Conservation (phyloP, 352 stramenopile genomes). For the Phytophthora litchii region DNA sequence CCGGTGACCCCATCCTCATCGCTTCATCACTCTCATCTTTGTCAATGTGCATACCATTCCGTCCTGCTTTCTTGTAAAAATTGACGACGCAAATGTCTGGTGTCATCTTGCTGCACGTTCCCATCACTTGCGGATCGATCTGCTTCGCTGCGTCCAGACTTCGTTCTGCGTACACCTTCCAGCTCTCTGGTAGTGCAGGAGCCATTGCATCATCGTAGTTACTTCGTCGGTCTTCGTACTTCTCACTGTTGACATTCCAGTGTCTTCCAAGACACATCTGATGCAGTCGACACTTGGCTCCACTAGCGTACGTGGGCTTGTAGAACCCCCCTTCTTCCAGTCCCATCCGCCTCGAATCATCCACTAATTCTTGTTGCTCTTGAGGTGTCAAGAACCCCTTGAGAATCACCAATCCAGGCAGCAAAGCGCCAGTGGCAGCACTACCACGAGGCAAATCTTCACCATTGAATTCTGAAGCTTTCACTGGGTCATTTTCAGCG, state of each 20-base stretch:
- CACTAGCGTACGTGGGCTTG: constrained; percentile 71
- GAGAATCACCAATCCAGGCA: constrained; percentile 72
- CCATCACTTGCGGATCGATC: constrained; percentile 52
- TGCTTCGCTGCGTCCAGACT: constrained; percentile 44
- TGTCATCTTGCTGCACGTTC: constrained; percentile 45
- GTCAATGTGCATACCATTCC: constrained; percentile 79
- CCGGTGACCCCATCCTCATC: constrained; percentile 65
- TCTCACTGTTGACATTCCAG: constrained; percentile 76
- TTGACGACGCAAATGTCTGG: constrained; percentile 79
- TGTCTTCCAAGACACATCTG: constrained; percentile 76
- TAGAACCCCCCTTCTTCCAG: constrained; percentile 59
- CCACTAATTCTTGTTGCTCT: constrained; percentile 65
- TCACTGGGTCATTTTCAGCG: constrained; percentile 12
- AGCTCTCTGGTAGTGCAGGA: constrained; percentile 39
- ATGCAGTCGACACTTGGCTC: constrained; percentile 73
- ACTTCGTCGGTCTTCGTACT: constrained; percentile 62
- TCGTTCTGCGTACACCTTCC: constrained; percentile 40
- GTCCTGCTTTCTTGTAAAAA: constrained; percentile 77
- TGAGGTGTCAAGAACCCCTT: constrained; percentile 52
- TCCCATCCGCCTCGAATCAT: constrained; percentile 55
- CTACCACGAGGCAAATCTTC: constrained; percentile 23
- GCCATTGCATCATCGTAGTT: constrained; percentile 56
- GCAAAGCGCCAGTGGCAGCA: constrained; percentile 31
- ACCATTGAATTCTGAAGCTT: constrained; percentile 5
- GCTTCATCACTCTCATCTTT: constrained; percentile 70